Evolutionary conservation across 2,329 filamentous ascomycete genomes (phyloP).

Genomic region (Claviceps sp.): DNA sequence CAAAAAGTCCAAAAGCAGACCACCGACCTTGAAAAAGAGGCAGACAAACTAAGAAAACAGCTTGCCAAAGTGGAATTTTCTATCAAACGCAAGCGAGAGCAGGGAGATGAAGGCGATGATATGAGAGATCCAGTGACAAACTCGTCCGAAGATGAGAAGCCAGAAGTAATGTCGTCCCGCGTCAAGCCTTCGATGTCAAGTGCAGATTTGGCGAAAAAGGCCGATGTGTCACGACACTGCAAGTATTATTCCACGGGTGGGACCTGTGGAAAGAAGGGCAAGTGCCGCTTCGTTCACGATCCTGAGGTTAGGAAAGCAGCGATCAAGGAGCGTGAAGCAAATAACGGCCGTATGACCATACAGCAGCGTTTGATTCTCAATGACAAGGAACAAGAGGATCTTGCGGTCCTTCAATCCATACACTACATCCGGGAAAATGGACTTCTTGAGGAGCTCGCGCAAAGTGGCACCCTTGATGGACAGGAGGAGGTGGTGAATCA

Average conservation of each 20-base stretch:
- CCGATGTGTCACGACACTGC: conserved; percentile 52
- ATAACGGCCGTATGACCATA: conserved; percentile 52
- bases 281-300: conserved; percentile 61
- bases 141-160: conserved; percentile 44
- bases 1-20: conserved; percentile 45
- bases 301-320: conserved; percentile 48
- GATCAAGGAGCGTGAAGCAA: conserved; percentile 48
- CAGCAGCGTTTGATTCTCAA: conserved; percentile 53
- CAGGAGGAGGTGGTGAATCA: conserved; percentile 8
- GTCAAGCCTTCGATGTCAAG: conserved; percentile 17
- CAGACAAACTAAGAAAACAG: conserved; percentile 48
- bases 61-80: conserved; percentile 59
- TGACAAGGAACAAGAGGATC: conserved; percentile 55
- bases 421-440: conserved; percentile 50
- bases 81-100: conserved; percentile 55
- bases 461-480: conserved; percentile 4
- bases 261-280: conserved; percentile 59
- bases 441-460: conserved; percentile 25
- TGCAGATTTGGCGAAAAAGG: conserved; percentile 38
- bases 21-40: conserved; percentile 43
- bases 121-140: conserved; percentile 41
- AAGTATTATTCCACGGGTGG: conserved; percentile 59
- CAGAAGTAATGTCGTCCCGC: conserved; percentile 43
- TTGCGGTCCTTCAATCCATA: conserved; percentile 51
- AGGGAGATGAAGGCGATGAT: conserved; percentile 54